Conservation (phyloP, 129 eudicot genomes). For the Centella asiatica region DNA sequence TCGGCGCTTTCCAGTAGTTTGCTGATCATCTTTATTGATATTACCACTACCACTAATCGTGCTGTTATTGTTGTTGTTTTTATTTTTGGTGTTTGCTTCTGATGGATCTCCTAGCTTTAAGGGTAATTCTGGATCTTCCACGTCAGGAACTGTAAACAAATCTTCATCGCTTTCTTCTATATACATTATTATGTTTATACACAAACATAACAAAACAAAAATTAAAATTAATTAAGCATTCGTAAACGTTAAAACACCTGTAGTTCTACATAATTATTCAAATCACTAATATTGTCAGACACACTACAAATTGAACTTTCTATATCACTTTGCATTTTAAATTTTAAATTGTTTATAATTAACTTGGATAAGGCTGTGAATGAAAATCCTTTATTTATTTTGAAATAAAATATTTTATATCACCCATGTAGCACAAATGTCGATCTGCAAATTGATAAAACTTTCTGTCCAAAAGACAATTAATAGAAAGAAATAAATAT, state of each 20-base stretch:
- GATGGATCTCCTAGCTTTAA: background rate
- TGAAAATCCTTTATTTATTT: no score
- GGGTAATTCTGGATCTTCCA: slow-evolving; percentile 7
- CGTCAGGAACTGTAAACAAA: slow-evolving; percentile 17
- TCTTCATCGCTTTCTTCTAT: slow-evolving; percentile 20
- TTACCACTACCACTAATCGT: background rate
- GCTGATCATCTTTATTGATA: slow-evolving; percentile 11
- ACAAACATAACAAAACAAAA: background rate
- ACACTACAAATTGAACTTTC: background rate
- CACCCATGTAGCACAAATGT: no score
- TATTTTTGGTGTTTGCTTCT: slow-evolving; percentile 5
- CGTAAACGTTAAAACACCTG: no score
- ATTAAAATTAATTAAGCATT: background rate
- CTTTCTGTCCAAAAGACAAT: no score
- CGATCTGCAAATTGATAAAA: no score
- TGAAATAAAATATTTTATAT: no score
- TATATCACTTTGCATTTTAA: no score
- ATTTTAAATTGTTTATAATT: no score
- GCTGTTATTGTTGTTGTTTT: background rate
- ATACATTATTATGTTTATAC: background rate
- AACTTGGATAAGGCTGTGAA: no score
- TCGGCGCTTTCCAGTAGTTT: slow-evolving; percentile 7
- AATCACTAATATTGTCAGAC: background rate
- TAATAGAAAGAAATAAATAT: no score
- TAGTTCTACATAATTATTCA: background rate